Percentiles rank a stretch among this genome's conserved stretches.
These are phyloP conservation scores for Sporothrix pseudoabietina DNA, from an alignment of 2,329 filamentous ascomycete genomes.

Conservation along the genomic window DNA sequence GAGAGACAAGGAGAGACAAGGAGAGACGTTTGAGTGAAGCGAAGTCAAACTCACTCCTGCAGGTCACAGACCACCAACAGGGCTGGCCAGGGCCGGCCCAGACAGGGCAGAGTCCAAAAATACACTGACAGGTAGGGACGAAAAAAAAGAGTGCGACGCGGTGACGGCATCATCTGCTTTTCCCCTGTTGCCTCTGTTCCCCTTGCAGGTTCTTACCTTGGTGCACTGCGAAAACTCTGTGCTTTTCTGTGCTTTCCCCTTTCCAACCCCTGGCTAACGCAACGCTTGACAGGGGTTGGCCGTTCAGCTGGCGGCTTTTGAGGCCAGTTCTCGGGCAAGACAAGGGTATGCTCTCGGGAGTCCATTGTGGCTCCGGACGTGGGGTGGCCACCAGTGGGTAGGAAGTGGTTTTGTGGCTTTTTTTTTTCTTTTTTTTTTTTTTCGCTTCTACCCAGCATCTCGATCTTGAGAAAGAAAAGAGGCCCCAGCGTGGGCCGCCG, in stretches of 20 bases:
- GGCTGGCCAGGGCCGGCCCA: neutral
- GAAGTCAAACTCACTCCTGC: neutral
- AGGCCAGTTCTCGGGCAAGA: neutral
- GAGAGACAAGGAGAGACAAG: neutral
- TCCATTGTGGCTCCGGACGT: neutral
- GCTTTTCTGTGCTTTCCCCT: conserved; percentile 1
- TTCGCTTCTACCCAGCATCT: neutral
- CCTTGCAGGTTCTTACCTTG: neutral
- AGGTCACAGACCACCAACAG: conserved; percentile 10
- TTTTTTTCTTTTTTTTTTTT: neutral
- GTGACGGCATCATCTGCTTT: conserved; percentile 27
- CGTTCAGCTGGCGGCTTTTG: conserved; percentile 15
- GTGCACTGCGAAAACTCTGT: neutral
- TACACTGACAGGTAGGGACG: neutral
- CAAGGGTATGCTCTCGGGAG: neutral
- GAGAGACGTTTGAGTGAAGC: neutral
- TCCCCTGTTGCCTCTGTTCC: neutral
- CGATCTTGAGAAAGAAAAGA: neutral
- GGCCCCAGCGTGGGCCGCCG: neutral
- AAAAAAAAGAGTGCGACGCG: conserved; percentile 21
- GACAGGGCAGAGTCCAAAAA: neutral
- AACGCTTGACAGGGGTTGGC: conserved; percentile 18
- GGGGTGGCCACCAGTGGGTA: neutral
- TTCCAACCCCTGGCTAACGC: conserved; percentile 24
- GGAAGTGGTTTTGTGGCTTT: neutral